A percentile compares a stretch with the other conserved stretches of the same genome.
Conservation (phyloP, 1,139 yeast species). For the Blastobotrys persicus region DNA sequence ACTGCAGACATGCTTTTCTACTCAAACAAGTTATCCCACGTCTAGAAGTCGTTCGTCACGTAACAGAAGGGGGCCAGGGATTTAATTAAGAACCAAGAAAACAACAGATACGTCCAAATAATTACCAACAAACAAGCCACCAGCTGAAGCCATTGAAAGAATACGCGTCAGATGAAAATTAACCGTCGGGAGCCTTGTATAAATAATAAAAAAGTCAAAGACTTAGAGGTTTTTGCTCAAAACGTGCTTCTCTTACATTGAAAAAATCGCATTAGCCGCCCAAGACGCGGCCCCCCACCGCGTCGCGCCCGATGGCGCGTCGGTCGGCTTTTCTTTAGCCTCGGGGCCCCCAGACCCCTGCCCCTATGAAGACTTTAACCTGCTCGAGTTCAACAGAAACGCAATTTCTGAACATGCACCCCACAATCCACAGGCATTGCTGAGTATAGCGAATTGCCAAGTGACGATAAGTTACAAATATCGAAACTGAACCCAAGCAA, state of each 20-base stretch:
- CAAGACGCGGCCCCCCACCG: background rate
- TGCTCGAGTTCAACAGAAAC: too few relatives aligned
- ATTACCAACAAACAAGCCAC: background rate
- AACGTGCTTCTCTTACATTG: background rate
- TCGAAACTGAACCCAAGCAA: too few relatives aligned
- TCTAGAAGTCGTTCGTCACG: background rate
- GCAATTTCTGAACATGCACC: too few relatives aligned
- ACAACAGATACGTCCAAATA: background rate
- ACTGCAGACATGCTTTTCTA: conserved; percentile 31
- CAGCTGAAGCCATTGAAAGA: background rate
- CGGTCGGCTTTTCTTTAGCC: too few relatives aligned
- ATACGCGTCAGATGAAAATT: background rate
- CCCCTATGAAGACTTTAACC: too few relatives aligned
- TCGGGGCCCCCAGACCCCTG: too few relatives aligned
- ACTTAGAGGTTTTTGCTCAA: background rate
- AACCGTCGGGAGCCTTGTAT: too few relatives aligned
- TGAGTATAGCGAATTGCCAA: too few relatives aligned
- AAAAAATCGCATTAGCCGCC: background rate
- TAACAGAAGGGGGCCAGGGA: background rate
- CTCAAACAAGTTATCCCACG: background rate
- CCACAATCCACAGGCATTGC: too few relatives aligned
- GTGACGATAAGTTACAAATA: too few relatives aligned
- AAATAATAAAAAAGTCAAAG: background rate
- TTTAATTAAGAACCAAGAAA: background rate
- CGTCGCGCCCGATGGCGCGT: background rate